These are phyloP conservation scores for Lasiosphaeria hispida DNA, from an alignment of 495 filamentous ascomycete species.

Conservation along the genomic window DNA sequence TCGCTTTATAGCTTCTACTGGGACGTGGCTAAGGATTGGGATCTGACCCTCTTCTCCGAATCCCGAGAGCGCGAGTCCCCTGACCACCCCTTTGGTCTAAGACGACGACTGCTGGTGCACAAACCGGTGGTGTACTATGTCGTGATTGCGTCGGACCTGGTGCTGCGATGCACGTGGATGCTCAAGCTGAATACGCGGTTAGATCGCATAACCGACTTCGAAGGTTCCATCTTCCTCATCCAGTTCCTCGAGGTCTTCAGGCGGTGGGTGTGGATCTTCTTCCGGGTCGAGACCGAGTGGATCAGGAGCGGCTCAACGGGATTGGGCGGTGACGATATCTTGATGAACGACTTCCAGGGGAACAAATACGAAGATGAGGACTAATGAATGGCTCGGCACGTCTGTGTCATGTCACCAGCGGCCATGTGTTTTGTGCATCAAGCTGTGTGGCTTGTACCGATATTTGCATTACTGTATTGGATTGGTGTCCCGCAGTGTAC, in stretches of 20 bases:
- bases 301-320: constrained; percentile 45
- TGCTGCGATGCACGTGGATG: constrained; percentile 85
- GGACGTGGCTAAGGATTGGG: constrained; percentile 97
- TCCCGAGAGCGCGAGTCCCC: constrained; percentile 47
- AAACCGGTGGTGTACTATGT: constrained; percentile 71
- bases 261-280: constrained; percentile 96
- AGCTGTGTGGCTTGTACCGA: too few relatives aligned
- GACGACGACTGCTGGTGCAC: constrained; percentile 68
- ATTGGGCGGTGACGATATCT: constrained; percentile 41
- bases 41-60: constrained; percentile 72
- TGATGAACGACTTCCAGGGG: constrained; percentile 44
- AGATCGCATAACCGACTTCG: constrained; percentile 77
- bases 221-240: constrained; percentile 80
- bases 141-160: constrained; percentile 74
- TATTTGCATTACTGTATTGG: too few relatives aligned
- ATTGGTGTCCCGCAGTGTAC: too few relatives aligned
- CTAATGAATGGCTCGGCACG: constrained; percentile 22
- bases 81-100: constrained; percentile 73
- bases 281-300: constrained; percentile 92
- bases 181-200: constrained; percentile 78
- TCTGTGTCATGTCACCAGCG: background rate
- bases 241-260: constrained; percentile 81
- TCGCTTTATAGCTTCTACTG: constrained; percentile 94
- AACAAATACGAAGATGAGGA: constrained; percentile 44
- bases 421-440: background rate